phyloP scores from a whole-genome alignment of 2,329 filamentous ascomycete genomes.

The Claviceps lovelessii region DNA sequence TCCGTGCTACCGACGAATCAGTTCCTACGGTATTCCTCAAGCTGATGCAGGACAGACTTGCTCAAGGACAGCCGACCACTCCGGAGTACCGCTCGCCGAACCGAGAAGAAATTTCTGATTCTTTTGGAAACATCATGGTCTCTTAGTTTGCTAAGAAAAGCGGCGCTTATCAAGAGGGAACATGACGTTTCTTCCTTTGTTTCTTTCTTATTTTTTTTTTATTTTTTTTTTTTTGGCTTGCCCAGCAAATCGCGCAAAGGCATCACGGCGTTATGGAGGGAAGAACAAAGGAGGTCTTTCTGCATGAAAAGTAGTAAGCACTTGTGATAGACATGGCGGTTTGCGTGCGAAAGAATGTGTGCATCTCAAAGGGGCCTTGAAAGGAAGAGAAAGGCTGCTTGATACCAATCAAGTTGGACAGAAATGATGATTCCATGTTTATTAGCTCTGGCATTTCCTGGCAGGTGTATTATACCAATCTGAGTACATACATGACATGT shows the following conservation, averaged over 20 bases:
- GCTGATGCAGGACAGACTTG: slow-evolving; percentile 73
- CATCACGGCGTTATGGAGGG: slow-evolving; percentile 17
- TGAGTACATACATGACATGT: background rate
- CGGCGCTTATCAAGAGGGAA: background rate
- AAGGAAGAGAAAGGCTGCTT: background rate
- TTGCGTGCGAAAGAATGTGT: background rate
- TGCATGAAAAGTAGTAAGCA: background rate
- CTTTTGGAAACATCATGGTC: slow-evolving; percentile 44
- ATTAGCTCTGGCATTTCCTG: background rate
- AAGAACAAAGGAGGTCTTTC: background rate
- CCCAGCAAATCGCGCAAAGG: slow-evolving; percentile 9
- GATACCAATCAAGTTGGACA: background rate
- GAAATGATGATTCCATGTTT: background rate
- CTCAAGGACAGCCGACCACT: slow-evolving; percentile 33
- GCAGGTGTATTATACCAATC: background rate
- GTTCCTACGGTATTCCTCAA: slow-evolving; percentile 71
- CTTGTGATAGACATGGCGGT: background rate
- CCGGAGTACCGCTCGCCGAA: slow-evolving; percentile 27
- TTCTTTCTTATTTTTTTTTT: background rate
- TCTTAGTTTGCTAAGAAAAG: slow-evolving; percentile 14
- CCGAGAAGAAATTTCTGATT: slow-evolving; percentile 37
- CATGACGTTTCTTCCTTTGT: background rate
- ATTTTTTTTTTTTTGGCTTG: background rate
- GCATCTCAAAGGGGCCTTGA: background rate
- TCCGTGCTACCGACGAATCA: slow-evolving; percentile 82